Evolutionary conservation across 139 green algal species (phyloP), one percentile per base, ranked within the genome.

Genomic region (Haematococcus lacustris): DNA sequence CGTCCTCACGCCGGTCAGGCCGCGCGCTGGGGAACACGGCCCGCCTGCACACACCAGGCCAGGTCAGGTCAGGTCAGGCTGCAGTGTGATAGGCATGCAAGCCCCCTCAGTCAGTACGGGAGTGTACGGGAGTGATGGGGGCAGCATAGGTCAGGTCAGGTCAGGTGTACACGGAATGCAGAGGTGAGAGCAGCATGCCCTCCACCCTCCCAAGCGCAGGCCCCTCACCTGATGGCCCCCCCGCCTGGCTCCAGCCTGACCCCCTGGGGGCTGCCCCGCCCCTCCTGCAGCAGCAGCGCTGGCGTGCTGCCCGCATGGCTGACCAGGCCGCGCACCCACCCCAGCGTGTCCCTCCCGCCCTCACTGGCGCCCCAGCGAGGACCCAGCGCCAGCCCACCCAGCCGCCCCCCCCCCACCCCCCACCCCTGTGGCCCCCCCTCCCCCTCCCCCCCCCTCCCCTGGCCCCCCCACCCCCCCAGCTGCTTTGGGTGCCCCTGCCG

Each of bases 271-370:
- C 63, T 40, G 21, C 30, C 63, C 32, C 17, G 37, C 35, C 21
- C 37, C 30, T 21, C 3, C 43, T 61, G 38, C 30, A 72, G 43
- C 41, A 32, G 43, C 53, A 78, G 71, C 2, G 67, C 71, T n/a
- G n/a, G n/a, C n/a, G n/a, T n/a, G n/a, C 39, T 86, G 76, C 1
- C 77, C 77, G 72, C 78, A 82, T 21, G 61, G 63, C 33, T n/a
- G n/a, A 87, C 79, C 51, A 89, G 70, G 61, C 78, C 62, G 7
- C 80, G 50, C 38, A 86, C 74, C 83, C 83, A 89, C 5, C 74
- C 76, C 66, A 83, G 43, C 7, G 51, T 74, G 70, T 88, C 82
- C 26, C 74, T 50, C 0, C 78, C 82, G 41, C 76, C 82, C 70
- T 85, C 79, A 13, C 71, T 80, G 3, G 76, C 67, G 47, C 79